phyloP scores from a whole-genome alignment of 768 basidiomycete genomes.

The Suillus alpinus region DNA sequence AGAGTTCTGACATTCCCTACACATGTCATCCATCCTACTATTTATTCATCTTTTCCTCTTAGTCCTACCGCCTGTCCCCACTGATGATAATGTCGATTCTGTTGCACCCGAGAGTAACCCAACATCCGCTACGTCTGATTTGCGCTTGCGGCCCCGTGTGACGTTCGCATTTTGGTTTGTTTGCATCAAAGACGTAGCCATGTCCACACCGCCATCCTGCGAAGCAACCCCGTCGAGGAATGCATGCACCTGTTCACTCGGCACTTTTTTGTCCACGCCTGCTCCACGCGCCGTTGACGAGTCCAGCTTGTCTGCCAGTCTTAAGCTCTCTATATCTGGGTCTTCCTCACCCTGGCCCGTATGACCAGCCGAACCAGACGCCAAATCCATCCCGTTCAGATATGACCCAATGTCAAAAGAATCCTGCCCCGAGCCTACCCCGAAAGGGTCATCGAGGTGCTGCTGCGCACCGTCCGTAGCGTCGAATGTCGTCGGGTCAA shows the following conservation, averaged over 20 bases:
- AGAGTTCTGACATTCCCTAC: neutral
- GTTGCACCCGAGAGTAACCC: neutral
- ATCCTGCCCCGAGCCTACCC: slow-evolving; percentile 11
- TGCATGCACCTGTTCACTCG: slow-evolving; percentile 36
- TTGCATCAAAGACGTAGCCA: neutral
- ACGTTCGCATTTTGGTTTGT: neutral
- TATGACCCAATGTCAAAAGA: slow-evolving; percentile 42
- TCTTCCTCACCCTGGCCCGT: slow-evolving; percentile 21
- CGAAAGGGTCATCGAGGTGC: slow-evolving; percentile 7
- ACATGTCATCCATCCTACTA: neutral
- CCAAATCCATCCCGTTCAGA: slow-evolving; percentile 32
- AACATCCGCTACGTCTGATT: slow-evolving; percentile 33
- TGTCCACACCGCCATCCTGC: slow-evolving; percentile 22
- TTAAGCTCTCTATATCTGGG: slow-evolving; percentile 23
- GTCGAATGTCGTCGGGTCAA: slow-evolving; percentile 46
- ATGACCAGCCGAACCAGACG: slow-evolving; percentile 21
- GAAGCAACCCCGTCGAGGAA: slow-evolving; percentile 43
- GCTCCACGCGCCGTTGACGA: slow-evolving; percentile 31
- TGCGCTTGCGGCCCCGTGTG: slow-evolving; percentile 35
- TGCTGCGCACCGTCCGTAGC: neutral
- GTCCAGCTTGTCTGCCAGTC: slow-evolving; percentile 32
- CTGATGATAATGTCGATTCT: neutral
- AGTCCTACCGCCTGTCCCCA: slow-evolving; percentile 16
- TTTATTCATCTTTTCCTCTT: slow-evolving; percentile 29
- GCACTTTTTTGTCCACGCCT: slow-evolving; percentile 27